Evolutionary conservation across 1,284 basidiomycete species (phyloP).

Genomic region (Neonothopanus nambi): DNA sequence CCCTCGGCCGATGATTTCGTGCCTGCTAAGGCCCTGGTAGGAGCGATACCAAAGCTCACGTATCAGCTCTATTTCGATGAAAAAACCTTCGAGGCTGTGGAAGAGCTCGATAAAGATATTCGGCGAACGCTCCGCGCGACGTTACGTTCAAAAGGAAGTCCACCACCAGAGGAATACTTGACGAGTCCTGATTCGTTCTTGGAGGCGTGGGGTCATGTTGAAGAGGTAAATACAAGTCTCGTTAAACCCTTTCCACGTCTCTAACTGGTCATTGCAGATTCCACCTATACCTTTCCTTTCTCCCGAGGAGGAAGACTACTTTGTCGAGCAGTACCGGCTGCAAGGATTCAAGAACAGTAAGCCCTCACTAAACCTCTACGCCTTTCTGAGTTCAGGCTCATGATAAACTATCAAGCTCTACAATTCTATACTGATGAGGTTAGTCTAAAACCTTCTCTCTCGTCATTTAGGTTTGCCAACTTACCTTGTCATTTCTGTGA

Average conservation of each 20-base stretch:
- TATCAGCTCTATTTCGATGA: conserved; percentile 65
- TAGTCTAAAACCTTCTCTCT: conserved; percentile 14
- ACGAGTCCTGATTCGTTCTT: conserved; percentile 48
- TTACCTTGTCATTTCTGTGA: not conserved
- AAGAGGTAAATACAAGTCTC: conserved; percentile 33
- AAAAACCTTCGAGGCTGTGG: conserved; percentile 44
- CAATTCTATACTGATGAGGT: conserved; percentile 58
- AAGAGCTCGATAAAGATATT: conserved; percentile 56
- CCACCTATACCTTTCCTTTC: conserved; percentile 60
- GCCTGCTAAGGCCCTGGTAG: conserved; percentile 43
- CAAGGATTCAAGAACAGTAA: conserved; percentile 63
- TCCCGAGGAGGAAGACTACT: conserved; percentile 62
- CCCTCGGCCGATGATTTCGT: conserved; percentile 46
- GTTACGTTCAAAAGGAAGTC: conserved; percentile 48
- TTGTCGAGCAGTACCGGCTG: conserved; percentile 55
- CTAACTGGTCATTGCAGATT: conserved; percentile 39
- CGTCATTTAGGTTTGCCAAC: not conserved
- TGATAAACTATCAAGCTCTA: conserved; percentile 39
- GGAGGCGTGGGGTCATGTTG: conserved; percentile 45
- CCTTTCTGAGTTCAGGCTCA: not conserved
- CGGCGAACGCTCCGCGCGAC: conserved; percentile 55
- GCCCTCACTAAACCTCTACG: conserved; percentile 24
- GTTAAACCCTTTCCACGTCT: too few species aligned
- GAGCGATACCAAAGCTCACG: conserved; percentile 47
- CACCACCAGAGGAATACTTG: conserved; percentile 57